Evolutionary conservation across 2,329 filamentous ascomycete species (phyloP), one percentile per base, ranked within the genome.

Genomic region (Cercospora berteroae): DNA sequence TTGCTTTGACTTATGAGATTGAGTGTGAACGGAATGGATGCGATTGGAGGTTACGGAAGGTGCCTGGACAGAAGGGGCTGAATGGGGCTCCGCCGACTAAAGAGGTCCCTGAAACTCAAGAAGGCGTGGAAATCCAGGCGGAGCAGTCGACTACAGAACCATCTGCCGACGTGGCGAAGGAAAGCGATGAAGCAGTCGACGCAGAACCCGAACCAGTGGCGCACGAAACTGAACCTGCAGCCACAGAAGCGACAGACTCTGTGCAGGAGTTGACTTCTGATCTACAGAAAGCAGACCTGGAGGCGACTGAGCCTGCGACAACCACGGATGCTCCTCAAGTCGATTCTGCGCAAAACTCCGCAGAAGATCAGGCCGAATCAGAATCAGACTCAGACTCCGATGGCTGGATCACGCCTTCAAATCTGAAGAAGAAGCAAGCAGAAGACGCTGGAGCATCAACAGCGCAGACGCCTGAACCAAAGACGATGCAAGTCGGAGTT

Each of bases 371-470:
- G 82, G 33, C 16, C 6, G 57, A 65, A n/a, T 84, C 83, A 5
- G 85, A 85, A 39, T 79, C 79, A n/a, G 79, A 81, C 60, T 79
- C 78, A 8, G 88, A 88, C 67, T 86, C 85, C 16, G 92, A 90
- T 71, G 92, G 89, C 74, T 98, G 94, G 94, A 97, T 98, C 78
- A 98, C 95, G 0, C 93, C 94, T 0, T 89, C 90, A 48, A 99
- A 98, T 80, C 86, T 99, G 72, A 91, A 92, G 77, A 90, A 92
- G 77, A 90, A 92, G 77, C 90, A 95, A 81, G 87, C 87, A 67
- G 86, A 88, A 77, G 89, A 94, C 73, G 80, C 83, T 20, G 74
- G 75, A 59, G 78, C 79, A 27, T 80, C 82, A 23, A 81, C 80
- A 5, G 79, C 83, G 1, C 79, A 82, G 59, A 67, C 72, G 16